Percentiles rank a stretch among this genome's conserved stretches.
phyloP scores from a whole-genome alignment of 176 grass and related monocot genomes.

The Bolboschoenus planiculmis region DNA sequence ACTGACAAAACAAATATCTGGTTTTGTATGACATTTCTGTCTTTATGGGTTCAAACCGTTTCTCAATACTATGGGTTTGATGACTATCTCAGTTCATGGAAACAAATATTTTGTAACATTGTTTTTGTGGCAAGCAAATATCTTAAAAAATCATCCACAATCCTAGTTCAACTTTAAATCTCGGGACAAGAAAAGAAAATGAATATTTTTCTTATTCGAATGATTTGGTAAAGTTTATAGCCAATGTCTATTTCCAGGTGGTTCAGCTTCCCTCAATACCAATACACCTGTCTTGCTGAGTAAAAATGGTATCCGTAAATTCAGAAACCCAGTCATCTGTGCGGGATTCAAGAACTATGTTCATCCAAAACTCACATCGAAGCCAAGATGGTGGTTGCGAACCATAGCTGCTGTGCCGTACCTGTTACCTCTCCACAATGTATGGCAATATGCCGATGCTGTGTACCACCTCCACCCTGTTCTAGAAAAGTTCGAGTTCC shows the following conservation, averaged over 20 bases:
- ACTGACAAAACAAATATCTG: background rate
- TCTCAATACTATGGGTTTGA: background rate
- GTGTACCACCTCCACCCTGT: conserved; percentile 70
- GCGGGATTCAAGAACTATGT: conserved; percentile 48
- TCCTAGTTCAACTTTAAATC: background rate
- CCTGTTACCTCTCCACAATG: conserved; percentile 81
- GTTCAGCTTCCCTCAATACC: background rate
- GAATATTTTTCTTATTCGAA: background rate
- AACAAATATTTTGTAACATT: background rate
- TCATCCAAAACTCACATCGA: conserved; percentile 76
- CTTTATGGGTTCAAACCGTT: background rate
- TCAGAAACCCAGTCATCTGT: conserved; percentile 23
- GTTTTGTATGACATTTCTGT: background rate
- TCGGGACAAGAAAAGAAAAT: background rate
- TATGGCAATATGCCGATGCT: conserved; percentile 72
- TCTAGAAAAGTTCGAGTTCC: conserved; percentile 58
- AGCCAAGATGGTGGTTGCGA: conserved; percentile 92
- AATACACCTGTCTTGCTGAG: background rate
- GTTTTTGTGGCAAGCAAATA: background rate
- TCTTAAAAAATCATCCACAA: background rate
- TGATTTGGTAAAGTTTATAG: background rate
- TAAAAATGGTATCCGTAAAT: background rate
- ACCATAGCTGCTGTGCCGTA: conserved; percentile 80
- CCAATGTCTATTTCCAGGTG: background rate
- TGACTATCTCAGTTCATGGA: background rate